Evolutionary conservation across 805 yeast genomes (phyloP), one percentile per base, ranked within the genome.

Genomic region (Metschnikowia amazonensis): DNA sequence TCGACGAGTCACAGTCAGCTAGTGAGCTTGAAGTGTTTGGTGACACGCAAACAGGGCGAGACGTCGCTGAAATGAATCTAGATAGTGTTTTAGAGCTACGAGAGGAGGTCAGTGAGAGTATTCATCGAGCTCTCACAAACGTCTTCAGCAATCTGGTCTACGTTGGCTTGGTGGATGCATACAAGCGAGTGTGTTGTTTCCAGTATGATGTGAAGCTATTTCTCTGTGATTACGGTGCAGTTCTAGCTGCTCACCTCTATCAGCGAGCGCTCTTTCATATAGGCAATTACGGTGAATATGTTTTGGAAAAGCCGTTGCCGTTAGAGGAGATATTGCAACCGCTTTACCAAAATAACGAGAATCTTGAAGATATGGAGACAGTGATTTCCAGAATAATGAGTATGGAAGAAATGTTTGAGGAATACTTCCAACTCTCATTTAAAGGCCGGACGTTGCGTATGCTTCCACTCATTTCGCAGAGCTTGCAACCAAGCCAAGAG

Each of bases 151-250:
- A 85, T 44, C 77, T 84, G 41, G 79, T 84, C 0, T 87, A 76
- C 58, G 84, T 94, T 7, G 99, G 99, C 0, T 66, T 92, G 3
- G 90, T 87, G 1, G 98, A 92, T 60, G 76, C 76, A 9, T 59
- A 65, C 10, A 76, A 80, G 49, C 68, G 97, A 36, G 67, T 92
- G 17, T 82, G 86, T 11, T 85, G 96, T n/a, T 71, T 92, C 36
- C 99, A 94, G 60, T 77, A 82, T 59, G 96, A 84, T 55, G 84
- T 89, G 7, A 80, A 81, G 47, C 68, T 94, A 11, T 84, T 77
- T 59, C 64, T 94, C 20, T 80, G 92, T 16, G 97, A 92, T 63
- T 94, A 89, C 62, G 88, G 84, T 0, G 74, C 86, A 0, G 60
- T 87, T 1, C 70, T 83, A 24, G 64, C 67, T 48, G 88, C 86